Conservation (phyloP, 106 monocot genomes). For the Narthecium ossifragum region DNA sequence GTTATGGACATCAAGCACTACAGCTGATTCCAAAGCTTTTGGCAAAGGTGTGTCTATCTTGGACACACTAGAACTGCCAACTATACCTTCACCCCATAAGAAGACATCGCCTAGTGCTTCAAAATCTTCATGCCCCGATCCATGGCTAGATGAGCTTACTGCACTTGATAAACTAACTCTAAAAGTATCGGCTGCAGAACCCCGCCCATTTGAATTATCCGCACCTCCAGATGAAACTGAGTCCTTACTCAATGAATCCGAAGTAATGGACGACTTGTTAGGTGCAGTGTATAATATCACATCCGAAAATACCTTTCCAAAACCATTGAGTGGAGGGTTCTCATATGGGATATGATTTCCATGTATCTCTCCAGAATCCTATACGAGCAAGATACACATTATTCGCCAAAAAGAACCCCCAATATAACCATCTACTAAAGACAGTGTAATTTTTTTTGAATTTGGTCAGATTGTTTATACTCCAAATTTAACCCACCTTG, state of each 20-base stretch:
- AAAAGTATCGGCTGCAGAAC: conserved; percentile 38
- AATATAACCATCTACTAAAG: too few species aligned
- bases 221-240: conserved; percentile 39
- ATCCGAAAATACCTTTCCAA: conserved; percentile 49
- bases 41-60: conserved; percentile 37
- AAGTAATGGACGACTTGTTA: conserved; percentile 14
- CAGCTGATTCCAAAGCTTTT: conserved; percentile 50
- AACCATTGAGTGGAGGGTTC: conserved; percentile 31
- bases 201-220: conserved; percentile 44
- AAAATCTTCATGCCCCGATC: conserved; percentile 55
- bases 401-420: too few species aligned
- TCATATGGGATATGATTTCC: conserved; percentile 18
- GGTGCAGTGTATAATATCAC: conserved; percentile 42
- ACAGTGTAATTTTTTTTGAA: too few species aligned
- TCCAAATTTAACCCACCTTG: conserved; percentile 27
- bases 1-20: conserved; percentile 52
- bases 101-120: conserved; percentile 67
- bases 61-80: conserved; percentile 16
- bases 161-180: conserved; percentile 67
- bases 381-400: conserved; percentile 9
- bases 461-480: too few species aligned
- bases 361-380: conserved; percentile 37
- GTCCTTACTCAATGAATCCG: conserved; percentile 27
- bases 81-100: conserved; percentile 55
- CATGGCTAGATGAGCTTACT: conserved; percentile 68